Base-by-base conservation (phyloP, 768 basidiomycete genomes). In the Amanita rubescens region DNA sequence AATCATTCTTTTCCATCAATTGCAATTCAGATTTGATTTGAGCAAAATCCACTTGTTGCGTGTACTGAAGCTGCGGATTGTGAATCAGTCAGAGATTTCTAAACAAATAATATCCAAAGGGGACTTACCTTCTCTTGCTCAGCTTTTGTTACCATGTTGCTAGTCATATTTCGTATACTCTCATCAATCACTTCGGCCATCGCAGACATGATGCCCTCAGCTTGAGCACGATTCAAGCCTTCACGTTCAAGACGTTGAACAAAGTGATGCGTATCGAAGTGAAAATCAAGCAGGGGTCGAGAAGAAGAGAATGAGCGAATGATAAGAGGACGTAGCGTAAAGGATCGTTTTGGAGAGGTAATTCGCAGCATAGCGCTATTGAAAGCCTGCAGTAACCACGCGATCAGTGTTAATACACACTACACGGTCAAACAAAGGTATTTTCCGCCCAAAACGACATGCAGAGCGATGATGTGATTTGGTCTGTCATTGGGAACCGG, bases 391-490 rank as follows among this genome's bases (percentile, higher is more conserved):
- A 20, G 5, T n/a, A 41, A 6, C 19, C n/a, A 7, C 19, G 15
- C 19, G 15, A 41, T 41, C 15, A 11, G 30, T 4, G 46, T n/a
- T 11, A 6, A 17, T 30, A 30, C 6, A 32, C 14, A 41, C 49
- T n/a, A 30, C 38, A 20, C 24, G 30, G 8, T 15, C 38, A 50
- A 50, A 50, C 22, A 39, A 43, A 25, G 30, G 10, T 22, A 14
- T 3, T 12, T 37, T n/a, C 17, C 34, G 15, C 17, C 15, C n/a
- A 10, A 42, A 19, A 14, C 47, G 56, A 54, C 54, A 91, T 91
- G 87, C 89, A 91, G 68, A 87, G 85, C 71, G 95, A 99, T 88
- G 95, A 98, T 71, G 89, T 97, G 59, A 97, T 99, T 59, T 99
- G 95, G 95, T 90, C 85, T 17, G 90, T 94, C 27, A 93, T 94